Evolutionary conservation across 495 filamentous ascomycete species (phyloP).

Genomic region (Viridothelium virens): DNA sequence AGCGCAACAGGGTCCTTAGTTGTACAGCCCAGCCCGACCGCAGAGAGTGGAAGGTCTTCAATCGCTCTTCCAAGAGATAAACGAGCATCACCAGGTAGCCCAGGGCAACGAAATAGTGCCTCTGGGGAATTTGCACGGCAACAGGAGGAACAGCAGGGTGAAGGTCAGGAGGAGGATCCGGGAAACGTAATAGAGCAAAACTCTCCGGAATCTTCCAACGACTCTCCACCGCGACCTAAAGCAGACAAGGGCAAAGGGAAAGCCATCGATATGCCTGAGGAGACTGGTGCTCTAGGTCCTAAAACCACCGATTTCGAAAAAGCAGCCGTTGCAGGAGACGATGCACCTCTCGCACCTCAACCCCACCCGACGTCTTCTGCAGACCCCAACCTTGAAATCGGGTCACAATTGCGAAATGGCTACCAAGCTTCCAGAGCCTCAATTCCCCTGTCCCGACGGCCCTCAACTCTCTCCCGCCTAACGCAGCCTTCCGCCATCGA

Average conservation of each 20-base stretch:
- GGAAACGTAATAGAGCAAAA: conserved; percentile 15
- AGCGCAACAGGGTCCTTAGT: conserved; percentile 52
- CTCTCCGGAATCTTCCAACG: neutral
- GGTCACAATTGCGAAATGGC: conserved; percentile 7
- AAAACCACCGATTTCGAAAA: neutral
- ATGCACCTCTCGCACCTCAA: neutral
- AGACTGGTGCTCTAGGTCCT: neutral
- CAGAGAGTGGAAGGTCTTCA: conserved; percentile 53
- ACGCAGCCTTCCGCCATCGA: neutral
- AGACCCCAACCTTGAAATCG: conserved; percentile 20
- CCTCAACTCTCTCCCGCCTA: conserved; percentile 22
- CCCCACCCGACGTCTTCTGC: neutral
- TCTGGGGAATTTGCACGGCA: neutral
- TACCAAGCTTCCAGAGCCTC: conserved; percentile 18
- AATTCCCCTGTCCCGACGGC: conserved; percentile 23
- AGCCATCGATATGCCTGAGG: conserved; percentile 33
- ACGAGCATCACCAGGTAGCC: conserved; percentile 19
- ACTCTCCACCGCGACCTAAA: neutral
- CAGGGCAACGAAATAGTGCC: neutral
- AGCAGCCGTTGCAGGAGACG: neutral
- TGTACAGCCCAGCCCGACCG: conserved; percentile 53
- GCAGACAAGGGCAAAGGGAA: conserved; percentile 43
- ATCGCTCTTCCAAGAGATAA: conserved; percentile 58
- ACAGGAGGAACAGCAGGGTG: neutral
- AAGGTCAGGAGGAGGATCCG: conserved; percentile 19